Conservation (phyloP, 208 protist genomes). For the Porcisia hertigi region DNA sequence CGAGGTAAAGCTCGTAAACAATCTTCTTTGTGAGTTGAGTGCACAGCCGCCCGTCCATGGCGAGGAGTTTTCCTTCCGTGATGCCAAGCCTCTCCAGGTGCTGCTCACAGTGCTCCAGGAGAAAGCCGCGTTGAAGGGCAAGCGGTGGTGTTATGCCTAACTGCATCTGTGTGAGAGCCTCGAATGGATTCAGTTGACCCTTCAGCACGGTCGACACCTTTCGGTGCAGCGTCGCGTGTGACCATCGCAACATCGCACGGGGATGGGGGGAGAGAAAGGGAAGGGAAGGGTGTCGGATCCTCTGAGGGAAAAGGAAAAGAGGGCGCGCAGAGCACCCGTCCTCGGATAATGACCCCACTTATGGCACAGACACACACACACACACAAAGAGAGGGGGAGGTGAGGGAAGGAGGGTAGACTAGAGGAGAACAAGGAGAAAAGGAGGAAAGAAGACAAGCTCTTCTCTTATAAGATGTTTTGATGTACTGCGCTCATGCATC, state of each 20-base stretch:
- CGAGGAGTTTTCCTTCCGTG: constrained; percentile 75
- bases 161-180: constrained; percentile 85
- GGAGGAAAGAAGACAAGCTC: too few species aligned
- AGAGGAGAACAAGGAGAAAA: neutral
- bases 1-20: constrained; percentile 82
- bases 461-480: neutral
- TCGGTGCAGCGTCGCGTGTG: constrained; percentile 6
- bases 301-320: neutral
- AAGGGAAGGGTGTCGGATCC: neutral
- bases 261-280: neutral
- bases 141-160: constrained; percentile 77
- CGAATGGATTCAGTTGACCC: constrained; percentile 54
- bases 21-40: constrained; percentile 66
- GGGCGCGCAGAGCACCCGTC: neutral
- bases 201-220: constrained; percentile 6
- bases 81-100: constrained; percentile 74
- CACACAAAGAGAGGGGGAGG: neutral
- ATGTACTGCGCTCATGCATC: neutral
- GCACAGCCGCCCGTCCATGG: constrained; percentile 79
- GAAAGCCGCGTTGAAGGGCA: constrained; percentile 70
- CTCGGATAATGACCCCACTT: neutral
- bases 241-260: constrained; percentile 2
- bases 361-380: neutral
- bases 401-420: neutral
- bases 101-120: constrained; percentile 72